Evolutionary conservation across 2,329 filamentous ascomycete species (phyloP), one percentile per base, ranked within the genome.

Genomic region (Bipolaris cookei): DNA sequence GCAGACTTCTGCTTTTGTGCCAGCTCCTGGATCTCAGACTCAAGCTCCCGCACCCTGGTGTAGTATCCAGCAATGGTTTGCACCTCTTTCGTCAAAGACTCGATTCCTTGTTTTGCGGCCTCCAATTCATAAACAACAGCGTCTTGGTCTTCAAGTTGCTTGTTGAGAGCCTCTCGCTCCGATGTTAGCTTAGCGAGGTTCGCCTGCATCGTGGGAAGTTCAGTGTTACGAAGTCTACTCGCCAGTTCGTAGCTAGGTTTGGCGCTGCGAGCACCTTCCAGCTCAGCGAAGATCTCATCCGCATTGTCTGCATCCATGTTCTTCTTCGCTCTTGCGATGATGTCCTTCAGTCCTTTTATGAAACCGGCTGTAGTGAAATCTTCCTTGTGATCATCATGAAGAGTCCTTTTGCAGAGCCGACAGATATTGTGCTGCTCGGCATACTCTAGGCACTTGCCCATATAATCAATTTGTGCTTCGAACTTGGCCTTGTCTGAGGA

Each of bases 61-160:
- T 87, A 80, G 41, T 89, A 89, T 73, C 90, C 89, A 7, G 84
- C 79, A 58, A 99, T 96, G 56, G 84, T 90, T 55, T 85, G 82
- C 6, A 97, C 87, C 1, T 90, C 91, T 75, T 90, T 92, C 42
- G 84, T 83, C 63, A 97, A 82, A 2, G 87, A 85, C 58, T 96
- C 91, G 6, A 94, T 79, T 37, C 95, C 90, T 65, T 86, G 84
- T 69, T 88, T 88, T 42, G 84, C 86, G 58, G 89, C 85, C 50
- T 86, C 84, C 20, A 78, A 77, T 42, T 88, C 83, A 41, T 84
- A 81, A 50, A 95, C 87, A 3, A 79, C 74, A 34, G 83, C 83
- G 65, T 97, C 92, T 66, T 92, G 86, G 21, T 82, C 78, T 65
- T 91, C 86, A 7, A 81, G 66, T 55, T 79, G 71, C 21, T 67